phyloP scores from a whole-genome alignment of 371 early-diverging fungal species.

The Mortierella sp. region DNA sequence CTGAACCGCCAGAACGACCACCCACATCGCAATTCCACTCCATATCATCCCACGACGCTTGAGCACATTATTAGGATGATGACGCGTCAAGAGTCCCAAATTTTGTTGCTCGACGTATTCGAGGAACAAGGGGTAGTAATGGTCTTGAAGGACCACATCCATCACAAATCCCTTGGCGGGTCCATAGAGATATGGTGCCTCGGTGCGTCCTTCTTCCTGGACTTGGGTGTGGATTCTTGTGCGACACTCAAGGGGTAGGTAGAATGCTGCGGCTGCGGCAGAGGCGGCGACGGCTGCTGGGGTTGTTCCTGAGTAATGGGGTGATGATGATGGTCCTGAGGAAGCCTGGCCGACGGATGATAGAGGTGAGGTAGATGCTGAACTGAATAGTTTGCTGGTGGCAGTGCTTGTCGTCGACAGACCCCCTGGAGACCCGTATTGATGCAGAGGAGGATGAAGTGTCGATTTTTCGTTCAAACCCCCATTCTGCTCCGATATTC shows the following conservation, averaged over 20 bases:
- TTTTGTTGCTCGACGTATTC: slow-evolving; percentile 40
- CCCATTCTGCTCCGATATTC: background rate
- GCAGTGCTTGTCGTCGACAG: background rate
- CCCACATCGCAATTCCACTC: slow-evolving; percentile 34
- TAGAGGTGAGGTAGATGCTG: slow-evolving; percentile 12
- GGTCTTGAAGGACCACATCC: slow-evolving; percentile 49
- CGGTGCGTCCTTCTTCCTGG: slow-evolving; percentile 39
- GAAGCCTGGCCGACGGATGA: slow-evolving; percentile 10
- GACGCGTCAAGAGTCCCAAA: slow-evolving; percentile 35
- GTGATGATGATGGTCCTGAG: background rate
- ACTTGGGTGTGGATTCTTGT: slow-evolving; percentile 49
- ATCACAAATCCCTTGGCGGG: slow-evolving; percentile 55
- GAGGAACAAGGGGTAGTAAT: slow-evolving; percentile 48
- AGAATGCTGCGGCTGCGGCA: slow-evolving; percentile 50
- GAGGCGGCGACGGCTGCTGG: slow-evolving; percentile 39
- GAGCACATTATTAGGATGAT: slow-evolving; percentile 38
- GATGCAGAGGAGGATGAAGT: background rate
- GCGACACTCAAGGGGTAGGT: slow-evolving; percentile 51
- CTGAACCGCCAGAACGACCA: slow-evolving; percentile 32
- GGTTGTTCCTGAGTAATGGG: slow-evolving; percentile 11
- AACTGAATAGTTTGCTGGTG: slow-evolving; percentile 7
- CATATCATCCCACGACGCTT: slow-evolving; percentile 40
- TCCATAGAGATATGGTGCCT: slow-evolving; percentile 43
- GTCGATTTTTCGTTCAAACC: slow-evolving; percentile 2
- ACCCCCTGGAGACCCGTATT: background rate